phyloP scores from a whole-genome alignment of 495 filamentous ascomycete genomes.

The Neurospora sublineolata region DNA sequence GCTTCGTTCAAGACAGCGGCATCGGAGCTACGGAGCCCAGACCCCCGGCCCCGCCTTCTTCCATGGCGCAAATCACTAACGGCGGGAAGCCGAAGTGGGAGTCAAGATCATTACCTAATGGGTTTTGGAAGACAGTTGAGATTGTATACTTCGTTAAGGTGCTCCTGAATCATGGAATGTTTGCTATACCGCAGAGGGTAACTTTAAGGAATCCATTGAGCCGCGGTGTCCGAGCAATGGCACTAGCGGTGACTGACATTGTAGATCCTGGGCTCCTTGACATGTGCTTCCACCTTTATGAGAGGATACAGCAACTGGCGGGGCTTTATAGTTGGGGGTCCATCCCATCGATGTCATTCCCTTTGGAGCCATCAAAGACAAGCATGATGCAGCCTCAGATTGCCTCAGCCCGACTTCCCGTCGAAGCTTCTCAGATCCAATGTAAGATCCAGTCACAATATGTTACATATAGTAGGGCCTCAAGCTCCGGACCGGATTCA shows the following conservation, averaged over 20 bases:
- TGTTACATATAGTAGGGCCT: background rate
- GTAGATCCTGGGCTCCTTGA: background rate
- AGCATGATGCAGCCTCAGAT: background rate
- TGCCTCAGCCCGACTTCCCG: background rate
- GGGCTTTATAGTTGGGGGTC: background rate
- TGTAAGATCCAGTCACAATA: background rate
- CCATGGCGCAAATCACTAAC: background rate
- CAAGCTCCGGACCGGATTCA: background rate
- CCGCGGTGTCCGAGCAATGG: background rate
- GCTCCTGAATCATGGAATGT: too few relatives aligned
- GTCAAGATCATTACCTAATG: background rate
- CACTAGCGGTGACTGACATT: background rate
- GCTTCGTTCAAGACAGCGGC: background rate
- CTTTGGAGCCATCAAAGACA: background rate
- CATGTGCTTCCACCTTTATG: background rate
- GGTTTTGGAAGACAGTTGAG: background rate
- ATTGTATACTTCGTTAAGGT: too few relatives aligned
- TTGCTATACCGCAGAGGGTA: too few relatives aligned
- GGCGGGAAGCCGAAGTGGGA: background rate
- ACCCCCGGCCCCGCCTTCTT: too few relatives aligned
- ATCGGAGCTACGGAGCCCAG: background rate
- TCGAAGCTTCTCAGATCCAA: background rate
- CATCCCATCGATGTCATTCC: background rate
- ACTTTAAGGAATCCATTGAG: too few relatives aligned
- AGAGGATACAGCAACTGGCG: background rate